phyloP scores from a whole-genome alignment of 148 eudicot genomes.

The Hydrangea macrophylla region DNA sequence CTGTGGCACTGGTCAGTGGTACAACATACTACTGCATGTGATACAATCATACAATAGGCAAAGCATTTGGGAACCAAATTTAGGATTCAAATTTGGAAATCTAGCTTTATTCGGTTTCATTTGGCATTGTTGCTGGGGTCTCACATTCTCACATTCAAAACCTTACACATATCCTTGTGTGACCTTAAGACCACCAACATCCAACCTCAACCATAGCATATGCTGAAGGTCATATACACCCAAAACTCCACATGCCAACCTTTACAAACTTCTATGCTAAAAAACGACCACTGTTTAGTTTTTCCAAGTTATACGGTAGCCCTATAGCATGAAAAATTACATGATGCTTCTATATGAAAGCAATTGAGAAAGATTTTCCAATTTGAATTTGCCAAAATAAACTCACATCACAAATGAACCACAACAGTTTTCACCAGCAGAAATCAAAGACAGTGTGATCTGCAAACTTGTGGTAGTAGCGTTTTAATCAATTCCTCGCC shows the following conservation, averaged over 20 bases:
- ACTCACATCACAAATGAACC: not conserved
- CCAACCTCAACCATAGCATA: not conserved
- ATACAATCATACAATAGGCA: too few relatives aligned
- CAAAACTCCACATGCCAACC: not conserved
- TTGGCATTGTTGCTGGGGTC: too few relatives aligned
- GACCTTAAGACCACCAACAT: not conserved
- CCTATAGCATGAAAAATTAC: not conserved
- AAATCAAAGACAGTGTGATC: not conserved
- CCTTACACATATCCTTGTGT: not conserved
- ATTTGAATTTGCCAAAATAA: not conserved
- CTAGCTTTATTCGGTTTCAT: too few relatives aligned
- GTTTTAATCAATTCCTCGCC: not conserved
- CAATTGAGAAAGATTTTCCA: not conserved
- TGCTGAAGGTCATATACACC: not conserved
- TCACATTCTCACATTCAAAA: not conserved
- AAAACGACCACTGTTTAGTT: not conserved
- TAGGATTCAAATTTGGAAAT: too few relatives aligned
- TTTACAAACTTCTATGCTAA: not conserved
- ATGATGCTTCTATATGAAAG: not conserved
- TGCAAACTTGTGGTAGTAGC: conserved; percentile 2
- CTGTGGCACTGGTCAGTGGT: too few relatives aligned
- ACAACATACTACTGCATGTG: too few relatives aligned
- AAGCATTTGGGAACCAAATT: too few relatives aligned
- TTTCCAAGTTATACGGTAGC: not conserved
- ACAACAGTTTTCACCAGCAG: not conserved